These are phyloP conservation scores for Lactarius sp. DNA, from an alignment of 768 basidiomycete genomes.

Conservation along the genomic window DNA sequence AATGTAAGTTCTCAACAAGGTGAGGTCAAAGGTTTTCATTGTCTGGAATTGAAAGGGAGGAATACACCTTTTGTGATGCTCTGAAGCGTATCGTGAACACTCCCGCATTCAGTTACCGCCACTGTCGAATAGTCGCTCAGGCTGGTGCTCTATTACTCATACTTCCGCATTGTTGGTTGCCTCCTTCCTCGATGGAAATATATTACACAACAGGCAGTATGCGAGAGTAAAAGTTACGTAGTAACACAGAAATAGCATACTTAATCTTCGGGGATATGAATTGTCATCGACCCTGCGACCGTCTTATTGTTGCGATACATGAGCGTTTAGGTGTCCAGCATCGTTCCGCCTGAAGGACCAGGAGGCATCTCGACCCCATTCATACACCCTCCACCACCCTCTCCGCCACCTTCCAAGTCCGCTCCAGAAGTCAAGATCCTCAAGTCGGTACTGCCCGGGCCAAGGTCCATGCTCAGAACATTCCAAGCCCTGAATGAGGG, in stretches of 20 bases:
- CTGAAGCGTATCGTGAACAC: background rate
- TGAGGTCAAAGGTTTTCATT: background rate
- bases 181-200: background rate
- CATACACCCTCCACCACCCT: background rate
- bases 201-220: background rate
- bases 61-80: background rate
- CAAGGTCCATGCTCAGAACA: background rate
- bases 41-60: background rate
- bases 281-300: constrained; percentile 11
- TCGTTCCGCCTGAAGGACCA: background rate
- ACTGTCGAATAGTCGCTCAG: no score
- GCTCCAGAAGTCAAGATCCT: background rate
- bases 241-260: background rate
- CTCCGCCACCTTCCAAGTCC: background rate
- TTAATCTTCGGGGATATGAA: background rate
- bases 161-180: background rate
- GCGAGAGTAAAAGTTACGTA: background rate
- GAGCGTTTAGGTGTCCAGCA: constrained; percentile 16
- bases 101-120: no score
- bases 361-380: background rate
- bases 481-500: background rate
- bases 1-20: background rate
- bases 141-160: background rate
- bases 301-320: constrained; percentile 16
- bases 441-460: background rate